Evolutionary conservation across 2,329 filamentous ascomycete species (phyloP), one percentile per base, ranked within the genome.

Genomic region (Claviceps sp.): DNA sequence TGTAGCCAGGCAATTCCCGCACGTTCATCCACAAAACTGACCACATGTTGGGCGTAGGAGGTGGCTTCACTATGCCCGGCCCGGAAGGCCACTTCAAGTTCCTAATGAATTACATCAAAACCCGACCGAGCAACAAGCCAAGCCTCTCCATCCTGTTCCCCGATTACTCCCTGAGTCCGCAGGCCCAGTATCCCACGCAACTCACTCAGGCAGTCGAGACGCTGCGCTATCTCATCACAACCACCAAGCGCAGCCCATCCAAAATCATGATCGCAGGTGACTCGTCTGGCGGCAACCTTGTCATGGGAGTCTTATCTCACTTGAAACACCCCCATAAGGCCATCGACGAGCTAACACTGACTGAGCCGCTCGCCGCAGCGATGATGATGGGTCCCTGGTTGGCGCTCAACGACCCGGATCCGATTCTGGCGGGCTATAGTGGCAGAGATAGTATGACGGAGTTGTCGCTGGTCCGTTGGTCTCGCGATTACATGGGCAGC

Each of bases 281-380:
- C 50, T 59, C 57, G 0, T 55, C 57, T 1, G 57, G 57, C 41
- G 57, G 52, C 18, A 58, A 58, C 40, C 50, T 59, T 6, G 55
- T 51, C 11, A 16, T 54, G 1, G 58, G 51, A 42, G 57, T 59
- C 26, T 46, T 59, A n/a, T 54, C 58, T 8, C 58, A 59, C 43
- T 43, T 58, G 30, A 51, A 51, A 11, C 58, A 59, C 40, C 51
- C 47, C 5, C 58, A 59, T 37, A 43, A 52, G 13, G 46, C 52
- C 24, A 58, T 59, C 5, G 30, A 34, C 16, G 54, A 53, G 45
- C 47, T 59, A 24, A 34, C 18, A 30, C 26, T 58, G 16, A 13
- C 34, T 13, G 54, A 51, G 43, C 52, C 55, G 5, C 57, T 59
- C 11, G 49, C 50, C 5, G 57, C 50, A 5, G 52, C 54, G 0